These are phyloP conservation scores for Neonectria neomacrospora DNA, from an alignment of 2,329 filamentous ascomycete genomes.

Conservation along the genomic window DNA sequence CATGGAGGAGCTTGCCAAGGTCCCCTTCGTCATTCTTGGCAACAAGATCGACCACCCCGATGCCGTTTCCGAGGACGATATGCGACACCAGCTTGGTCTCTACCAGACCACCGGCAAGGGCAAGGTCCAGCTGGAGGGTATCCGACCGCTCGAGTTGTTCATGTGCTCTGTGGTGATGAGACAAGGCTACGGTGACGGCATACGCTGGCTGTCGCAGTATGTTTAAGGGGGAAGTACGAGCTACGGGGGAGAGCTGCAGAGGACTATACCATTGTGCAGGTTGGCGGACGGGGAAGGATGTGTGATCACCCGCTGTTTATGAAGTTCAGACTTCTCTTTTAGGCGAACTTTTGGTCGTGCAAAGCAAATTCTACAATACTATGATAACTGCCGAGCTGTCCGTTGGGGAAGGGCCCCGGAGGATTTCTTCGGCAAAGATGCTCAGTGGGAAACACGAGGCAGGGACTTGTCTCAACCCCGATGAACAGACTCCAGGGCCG, in stretches of 20 bases:
- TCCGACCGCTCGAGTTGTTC: conserved; percentile 95
- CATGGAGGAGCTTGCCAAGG: conserved; percentile 97
- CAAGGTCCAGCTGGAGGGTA: conserved; percentile 91
- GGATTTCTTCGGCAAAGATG: conserved; percentile 10
- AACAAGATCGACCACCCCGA: conserved; percentile 99
- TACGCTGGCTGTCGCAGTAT: conserved; percentile 93
- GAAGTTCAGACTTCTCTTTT: conserved; percentile 51
- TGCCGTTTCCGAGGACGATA: conserved; percentile 93
- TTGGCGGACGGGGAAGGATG: conserved; percentile 31
- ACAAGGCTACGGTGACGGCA: conserved; percentile 92
- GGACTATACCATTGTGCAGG: conserved; percentile 39
- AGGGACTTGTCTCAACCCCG: conserved; percentile 2
- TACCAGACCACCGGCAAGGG: conserved; percentile 98
- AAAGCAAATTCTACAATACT: conserved; percentile 48
- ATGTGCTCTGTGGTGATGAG: conserved; percentile 99
- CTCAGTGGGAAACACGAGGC: conserved; percentile 17
- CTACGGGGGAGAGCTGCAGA: conserved; percentile 21
- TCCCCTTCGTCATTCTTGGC: conserved; percentile 93
- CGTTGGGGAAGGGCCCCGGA: conserved; percentile 16
- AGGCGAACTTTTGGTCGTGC: conserved; percentile 50
- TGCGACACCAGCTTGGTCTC: conserved; percentile 89
- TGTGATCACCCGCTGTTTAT: conserved; percentile 44
- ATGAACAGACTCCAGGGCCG: conserved; percentile 11
- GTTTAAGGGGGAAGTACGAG: conserved; percentile 66
- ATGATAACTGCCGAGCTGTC: conserved; percentile 25